Percentiles rank a stretch among this genome's conserved stretches.
phyloP scores from a whole-genome alignment of 495 filamentous ascomycete species.

The Penicillium chermesinum region DNA sequence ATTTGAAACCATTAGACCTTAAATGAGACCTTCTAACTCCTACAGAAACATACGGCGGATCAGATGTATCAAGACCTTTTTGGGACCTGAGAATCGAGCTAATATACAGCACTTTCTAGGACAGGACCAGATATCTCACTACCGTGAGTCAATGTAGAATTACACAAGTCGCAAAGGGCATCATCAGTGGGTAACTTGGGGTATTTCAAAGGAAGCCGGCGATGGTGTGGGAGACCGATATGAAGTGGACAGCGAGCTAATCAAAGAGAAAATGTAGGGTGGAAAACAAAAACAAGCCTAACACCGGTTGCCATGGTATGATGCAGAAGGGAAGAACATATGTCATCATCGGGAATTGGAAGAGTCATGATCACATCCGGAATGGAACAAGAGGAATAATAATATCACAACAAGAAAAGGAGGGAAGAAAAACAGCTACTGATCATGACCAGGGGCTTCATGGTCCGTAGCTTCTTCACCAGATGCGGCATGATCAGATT shows the following conservation, averaged over 20 bases:
- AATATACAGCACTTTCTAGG: constrained; percentile 38
- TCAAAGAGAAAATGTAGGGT: constrained; percentile 3
- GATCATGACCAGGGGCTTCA: constrained; percentile 17
- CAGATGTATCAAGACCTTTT: constrained; percentile 1
- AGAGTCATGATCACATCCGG: constrained; percentile 16
- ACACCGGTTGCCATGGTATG: constrained; percentile 28
- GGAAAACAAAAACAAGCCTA: constrained; percentile 11
- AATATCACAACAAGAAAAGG: constrained; percentile 5
- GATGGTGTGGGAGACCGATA: background rate
- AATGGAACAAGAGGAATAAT: constrained; percentile 6
- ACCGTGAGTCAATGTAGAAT: constrained; percentile 15
- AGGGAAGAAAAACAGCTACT: background rate
- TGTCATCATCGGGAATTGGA: constrained; percentile 9
- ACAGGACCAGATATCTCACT: constrained; percentile 16
- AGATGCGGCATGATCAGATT: no score
- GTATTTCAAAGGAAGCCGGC: constrained; percentile 13
- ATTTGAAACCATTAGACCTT: no score
- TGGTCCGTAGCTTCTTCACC: no score
- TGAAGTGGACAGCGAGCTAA: constrained; percentile 8
- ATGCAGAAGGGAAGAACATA: constrained; percentile 20
- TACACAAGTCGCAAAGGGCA: constrained; percentile 18
- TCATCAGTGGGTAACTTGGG: constrained; percentile 10
- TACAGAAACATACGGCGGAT: no score
- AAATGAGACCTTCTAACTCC: no score
- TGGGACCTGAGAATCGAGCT: constrained; percentile 14